A percentile compares a stretch with the other conserved stretches of the same genome.
Conservation (phyloP, 768 basidiomycete species). For the Thelephora ganbajun region DNA sequence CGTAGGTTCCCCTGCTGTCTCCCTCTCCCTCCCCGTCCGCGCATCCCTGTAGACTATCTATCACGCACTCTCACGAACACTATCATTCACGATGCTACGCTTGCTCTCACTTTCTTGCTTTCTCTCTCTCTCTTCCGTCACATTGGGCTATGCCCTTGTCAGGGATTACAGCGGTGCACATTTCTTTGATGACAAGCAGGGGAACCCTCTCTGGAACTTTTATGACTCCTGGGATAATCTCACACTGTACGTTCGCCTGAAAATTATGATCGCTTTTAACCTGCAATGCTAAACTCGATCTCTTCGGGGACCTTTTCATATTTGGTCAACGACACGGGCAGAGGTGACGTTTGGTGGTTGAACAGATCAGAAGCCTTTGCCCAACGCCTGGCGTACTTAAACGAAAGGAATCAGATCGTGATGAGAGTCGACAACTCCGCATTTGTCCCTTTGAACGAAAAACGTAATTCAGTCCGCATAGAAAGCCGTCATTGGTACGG, state of each 20-base stretch:
- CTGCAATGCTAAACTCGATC: not conserved
- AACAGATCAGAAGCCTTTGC: constrained; percentile 26
- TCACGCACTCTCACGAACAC: too few relatives aligned
- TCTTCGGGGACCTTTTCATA: too few relatives aligned
- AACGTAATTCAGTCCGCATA: constrained; percentile 41
- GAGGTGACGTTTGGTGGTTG: constrained; percentile 47
- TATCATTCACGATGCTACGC: not conserved
- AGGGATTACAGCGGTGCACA: constrained; percentile 18
- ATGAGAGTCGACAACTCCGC: constrained; percentile 56
- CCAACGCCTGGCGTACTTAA: constrained; percentile 38
- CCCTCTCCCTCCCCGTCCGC: too few relatives aligned
- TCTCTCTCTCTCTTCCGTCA: not conserved
- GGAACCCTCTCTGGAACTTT: constrained; percentile 17
- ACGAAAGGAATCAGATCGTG: constrained; percentile 41
- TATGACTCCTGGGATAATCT: constrained; percentile 19
- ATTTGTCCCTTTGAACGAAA: constrained; percentile 29
- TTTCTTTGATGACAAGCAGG: constrained; percentile 18
- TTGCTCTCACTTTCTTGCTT: not conserved
- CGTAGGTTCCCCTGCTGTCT: too few relatives aligned
- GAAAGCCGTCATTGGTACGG: constrained; percentile 23
- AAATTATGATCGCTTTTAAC: not conserved
- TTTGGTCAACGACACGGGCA: not conserved
- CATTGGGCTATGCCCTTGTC: constrained; percentile 15
- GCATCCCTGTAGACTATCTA: too few relatives aligned
- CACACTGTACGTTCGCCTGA: constrained; percentile 11